Evolutionary conservation across 2,329 filamentous ascomycete genomes (phyloP).

Genomic region (Penicillium sp.): DNA sequence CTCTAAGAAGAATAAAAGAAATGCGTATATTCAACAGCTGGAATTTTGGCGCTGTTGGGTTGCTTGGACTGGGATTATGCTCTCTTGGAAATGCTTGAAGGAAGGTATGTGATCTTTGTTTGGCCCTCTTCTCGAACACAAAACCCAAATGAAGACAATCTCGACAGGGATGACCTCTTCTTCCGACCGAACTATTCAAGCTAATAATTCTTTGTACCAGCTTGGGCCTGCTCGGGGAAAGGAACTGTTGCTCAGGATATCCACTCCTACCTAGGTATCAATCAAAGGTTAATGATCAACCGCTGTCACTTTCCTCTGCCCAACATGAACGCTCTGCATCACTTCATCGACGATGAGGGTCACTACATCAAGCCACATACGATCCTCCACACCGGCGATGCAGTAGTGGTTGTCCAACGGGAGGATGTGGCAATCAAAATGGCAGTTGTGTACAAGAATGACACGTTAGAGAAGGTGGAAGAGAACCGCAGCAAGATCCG

Average conservation of each 20-base stretch:
- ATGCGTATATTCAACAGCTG: not conserved
- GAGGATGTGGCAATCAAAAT: not conserved
- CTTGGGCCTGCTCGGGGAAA: too few species aligned
- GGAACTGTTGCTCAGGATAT: too few species aligned
- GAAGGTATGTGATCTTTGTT: not conserved
- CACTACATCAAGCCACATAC: not conserved
- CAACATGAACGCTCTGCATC: not conserved
- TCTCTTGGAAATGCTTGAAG: not conserved
- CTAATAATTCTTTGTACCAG: too few species aligned
- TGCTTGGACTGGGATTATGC: not conserved
- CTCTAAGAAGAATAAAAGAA: not conserved
- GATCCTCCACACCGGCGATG: not conserved
- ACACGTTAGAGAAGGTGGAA: too few species aligned
- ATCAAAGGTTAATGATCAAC: not conserved
- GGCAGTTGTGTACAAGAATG: too few species aligned
- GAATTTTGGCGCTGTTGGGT: not conserved
- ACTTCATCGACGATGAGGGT: not conserved
- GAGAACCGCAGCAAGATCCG: too few species aligned
- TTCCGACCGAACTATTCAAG: too few species aligned
- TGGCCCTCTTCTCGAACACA: not conserved
- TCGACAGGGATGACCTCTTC: not conserved
- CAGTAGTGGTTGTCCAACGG: not conserved
- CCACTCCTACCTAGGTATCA: too few species aligned
- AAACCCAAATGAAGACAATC: not conserved
- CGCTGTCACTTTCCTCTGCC: too few species aligned